These are phyloP conservation scores for Pseudophaeomoniella oleicola DNA, from an alignment of 2,329 filamentous ascomycete genomes.

Conservation along the genomic window DNA sequence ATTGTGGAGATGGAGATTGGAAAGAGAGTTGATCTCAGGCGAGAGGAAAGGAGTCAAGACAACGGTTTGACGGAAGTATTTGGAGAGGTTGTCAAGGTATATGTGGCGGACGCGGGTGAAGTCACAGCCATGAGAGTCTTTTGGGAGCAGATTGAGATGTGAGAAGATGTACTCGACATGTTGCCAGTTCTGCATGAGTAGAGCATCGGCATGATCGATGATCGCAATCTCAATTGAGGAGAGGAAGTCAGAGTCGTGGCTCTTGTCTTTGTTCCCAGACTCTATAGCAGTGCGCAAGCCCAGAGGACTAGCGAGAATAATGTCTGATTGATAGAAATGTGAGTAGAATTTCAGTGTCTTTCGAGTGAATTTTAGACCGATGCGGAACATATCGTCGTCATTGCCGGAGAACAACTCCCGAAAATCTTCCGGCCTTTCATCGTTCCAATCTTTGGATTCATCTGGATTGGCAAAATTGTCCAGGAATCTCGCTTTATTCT, in stretches of 20 bases:
- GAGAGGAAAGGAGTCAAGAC: conserved; percentile 71
- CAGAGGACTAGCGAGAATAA: conserved; percentile 80
- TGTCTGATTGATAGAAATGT: conserved; percentile 91
- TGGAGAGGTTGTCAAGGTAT: conserved; percentile 83
- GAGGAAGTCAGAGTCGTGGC: conserved; percentile 73
- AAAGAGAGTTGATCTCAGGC: conserved; percentile 71
- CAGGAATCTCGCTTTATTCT: conserved; percentile 85
- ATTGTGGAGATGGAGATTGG: conserved; percentile 64
- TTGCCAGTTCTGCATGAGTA: conserved; percentile 98
- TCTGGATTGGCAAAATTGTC: conserved; percentile 60
- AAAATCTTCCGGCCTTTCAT: conserved; percentile 74
- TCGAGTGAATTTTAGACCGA: conserved; percentile 92
- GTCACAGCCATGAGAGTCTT: conserved; percentile 81
- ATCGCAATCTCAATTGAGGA: conserved; percentile 80
- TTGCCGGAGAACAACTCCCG: conserved; percentile 82
- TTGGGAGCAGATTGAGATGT: conserved; percentile 80
- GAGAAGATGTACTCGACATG: conserved; percentile 85
- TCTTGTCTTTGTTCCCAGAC: conserved; percentile 42
- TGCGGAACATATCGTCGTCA: conserved; percentile 90
- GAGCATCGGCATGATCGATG: conserved; percentile 80
- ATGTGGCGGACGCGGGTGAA: conserved; percentile 79
- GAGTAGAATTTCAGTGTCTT: conserved; percentile 93
- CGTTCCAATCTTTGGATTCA: conserved; percentile 48
- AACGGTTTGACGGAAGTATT: conserved; percentile 71
- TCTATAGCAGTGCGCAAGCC: conserved; percentile 85